These are phyloP conservation scores for Ophiosphaerella herpotricha DNA, from an alignment of 2,329 filamentous ascomycete species.

Conservation along the genomic window DNA sequence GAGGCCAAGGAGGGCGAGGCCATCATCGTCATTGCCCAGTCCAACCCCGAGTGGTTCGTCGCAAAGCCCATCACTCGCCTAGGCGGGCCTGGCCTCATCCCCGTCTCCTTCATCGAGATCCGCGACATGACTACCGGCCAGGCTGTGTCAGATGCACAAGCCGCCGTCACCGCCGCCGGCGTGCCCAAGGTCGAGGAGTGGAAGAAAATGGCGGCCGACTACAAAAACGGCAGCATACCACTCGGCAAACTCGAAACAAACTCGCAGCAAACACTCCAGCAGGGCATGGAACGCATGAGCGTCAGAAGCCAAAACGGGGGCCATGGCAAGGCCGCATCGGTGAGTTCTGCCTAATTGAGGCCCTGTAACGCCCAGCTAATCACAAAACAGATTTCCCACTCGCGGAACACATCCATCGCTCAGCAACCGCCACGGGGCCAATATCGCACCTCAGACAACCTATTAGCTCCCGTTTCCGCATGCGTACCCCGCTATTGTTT, in stretches of 20 bases:
- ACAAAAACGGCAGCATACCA: constrained; percentile 98
- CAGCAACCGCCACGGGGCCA: constrained; percentile 50
- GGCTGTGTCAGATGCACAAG: constrained; percentile 78
- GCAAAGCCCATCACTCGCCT: constrained; percentile 97
- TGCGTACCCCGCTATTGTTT: constrained; percentile 93
- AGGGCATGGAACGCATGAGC: constrained; percentile 76
- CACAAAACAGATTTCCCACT: constrained; percentile 32
- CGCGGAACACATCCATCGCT: constrained; percentile 41
- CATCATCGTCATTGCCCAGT: constrained; percentile 98
- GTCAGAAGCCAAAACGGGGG: constrained; percentile 51
- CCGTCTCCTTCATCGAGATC: constrained; percentile 95
- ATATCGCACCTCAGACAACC: constrained; percentile 45
- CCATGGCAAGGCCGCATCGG: constrained; percentile 32
- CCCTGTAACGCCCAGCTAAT: constrained; percentile 17
- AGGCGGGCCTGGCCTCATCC: constrained; percentile 93
- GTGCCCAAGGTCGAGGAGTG: constrained; percentile 96
- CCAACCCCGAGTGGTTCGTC: constrained; percentile 98
- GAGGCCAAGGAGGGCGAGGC: constrained; percentile 94
- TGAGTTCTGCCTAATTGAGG: constrained; percentile 26
- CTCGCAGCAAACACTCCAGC: constrained; percentile 56
- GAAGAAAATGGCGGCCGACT: constrained; percentile 99
- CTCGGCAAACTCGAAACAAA: constrained; percentile 80
- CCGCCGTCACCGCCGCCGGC: constrained; percentile 84
- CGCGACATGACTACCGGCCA: constrained; percentile 89
- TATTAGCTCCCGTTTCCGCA: constrained; percentile 78